Evolutionary conservation across 768 basidiomycete species (phyloP), one percentile per base, ranked within the genome.

Genomic region (Cyclocybe aegerita): DNA sequence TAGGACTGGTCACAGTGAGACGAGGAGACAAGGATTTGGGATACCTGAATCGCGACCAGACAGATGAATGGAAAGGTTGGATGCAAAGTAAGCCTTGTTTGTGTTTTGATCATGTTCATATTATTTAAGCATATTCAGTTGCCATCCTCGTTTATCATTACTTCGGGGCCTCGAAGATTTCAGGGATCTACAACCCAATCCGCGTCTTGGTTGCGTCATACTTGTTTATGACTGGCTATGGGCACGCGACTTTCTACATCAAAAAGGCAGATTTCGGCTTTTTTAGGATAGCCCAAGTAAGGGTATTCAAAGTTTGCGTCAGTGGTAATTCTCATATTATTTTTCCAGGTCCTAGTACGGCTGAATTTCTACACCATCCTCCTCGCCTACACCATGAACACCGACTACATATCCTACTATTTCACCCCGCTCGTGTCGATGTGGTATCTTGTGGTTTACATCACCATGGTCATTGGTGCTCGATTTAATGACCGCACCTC

Each of bases 11-110:
- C 8, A 90, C 85, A 1, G 68, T 90, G 55, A 85, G 82, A 62
- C 79, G 79, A 14, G 78, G 77, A 12, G 90, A 91, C 56, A 91
- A 87, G 60, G 92, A 97, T 61, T 69, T 88, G 45, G 93, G 93
- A 0, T 91, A 94, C 68, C 72, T 97, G 59, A 95, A 93, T 61
- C 79, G 93, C 50, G 90, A 94, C 43, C 92, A 96, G 66, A 96
- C 93, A 1, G 92, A 97, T 57, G 93, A 97, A 69, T 97, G 93
- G 93, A 96, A 96, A 67, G 93, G 93, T 3, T 97, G 93, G 93
- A 97, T 97, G 93, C 93, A 97, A 74, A 77, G 92, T 92, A 61
- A 49, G 87, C 67, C 5, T 14, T 23, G 44, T 39, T 33, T 38
- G 30, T 43, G 9, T 17, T 17, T 16, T 37, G 1, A 29, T 17